Percentiles rank a stretch among this genome's conserved stretches.
phyloP scores from a whole-genome alignment of 805 yeast genomes.

The Schwanniomyces yamadae region DNA sequence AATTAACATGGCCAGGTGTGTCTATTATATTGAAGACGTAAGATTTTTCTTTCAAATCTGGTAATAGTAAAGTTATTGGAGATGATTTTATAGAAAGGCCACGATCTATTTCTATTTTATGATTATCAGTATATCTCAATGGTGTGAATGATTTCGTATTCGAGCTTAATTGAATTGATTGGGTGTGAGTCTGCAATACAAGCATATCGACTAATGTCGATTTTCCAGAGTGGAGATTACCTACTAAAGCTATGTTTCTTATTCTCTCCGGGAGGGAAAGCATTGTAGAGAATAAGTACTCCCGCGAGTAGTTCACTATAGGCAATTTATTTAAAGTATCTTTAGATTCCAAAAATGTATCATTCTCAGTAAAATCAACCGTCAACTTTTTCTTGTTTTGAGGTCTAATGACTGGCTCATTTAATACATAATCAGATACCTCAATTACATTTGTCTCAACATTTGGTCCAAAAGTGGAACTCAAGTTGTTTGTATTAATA shows the following conservation, averaged over 20 bases:
- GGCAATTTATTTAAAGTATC: constrained; percentile 46
- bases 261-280: constrained; percentile 56
- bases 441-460: constrained; percentile 43
- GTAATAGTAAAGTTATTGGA: constrained; percentile 60
- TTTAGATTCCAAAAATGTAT: constrained; percentile 3
- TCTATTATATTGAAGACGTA: constrained; percentile 66
- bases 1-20: constrained; percentile 90
- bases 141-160: constrained; percentile 43
- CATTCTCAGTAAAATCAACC: constrained; percentile 31
- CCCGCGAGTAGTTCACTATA: constrained; percentile 55
- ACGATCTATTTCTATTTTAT: constrained; percentile 64
- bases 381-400: constrained; percentile 38
- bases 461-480: constrained; percentile 29
- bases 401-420: constrained; percentile 68
- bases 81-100: constrained; percentile 66
- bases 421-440: constrained; percentile 48
- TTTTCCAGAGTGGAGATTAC: constrained; percentile 83
- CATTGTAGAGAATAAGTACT: constrained; percentile 54
- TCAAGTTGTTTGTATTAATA: constrained; percentile 8
- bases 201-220: constrained; percentile 72
- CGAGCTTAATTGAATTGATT: constrained; percentile 22
- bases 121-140: constrained; percentile 69
- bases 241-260: constrained; percentile 76
- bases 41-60: constrained; percentile 52
- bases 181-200: constrained; percentile 60